Evolutionary conservation across 139 green algal species (phyloP).

Genomic region (Chlorella sp.): DNA sequence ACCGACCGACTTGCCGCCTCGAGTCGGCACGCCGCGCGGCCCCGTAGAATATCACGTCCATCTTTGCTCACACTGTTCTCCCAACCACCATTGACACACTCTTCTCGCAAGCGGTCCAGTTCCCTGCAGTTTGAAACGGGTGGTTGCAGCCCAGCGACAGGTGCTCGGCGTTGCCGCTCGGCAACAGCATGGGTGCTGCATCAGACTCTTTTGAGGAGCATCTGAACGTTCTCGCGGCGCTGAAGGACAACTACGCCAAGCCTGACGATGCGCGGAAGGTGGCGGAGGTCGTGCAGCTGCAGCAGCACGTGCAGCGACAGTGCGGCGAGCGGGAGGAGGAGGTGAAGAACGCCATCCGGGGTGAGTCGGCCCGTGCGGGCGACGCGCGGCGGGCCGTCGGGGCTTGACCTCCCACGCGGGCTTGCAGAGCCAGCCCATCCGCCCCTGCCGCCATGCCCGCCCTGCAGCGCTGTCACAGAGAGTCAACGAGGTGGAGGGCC

Average conservation of each 20-base stretch:
- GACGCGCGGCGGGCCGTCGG: too few relatives aligned
- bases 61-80: not conserved
- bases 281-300: constrained; percentile 1
- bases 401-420: too few relatives aligned
- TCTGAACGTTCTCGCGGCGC: constrained; percentile 32
- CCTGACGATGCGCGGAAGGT: constrained; percentile 24
- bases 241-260: constrained; percentile 39
- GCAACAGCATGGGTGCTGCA: not conserved
- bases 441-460: too few relatives aligned
- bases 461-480: constrained; percentile 21
- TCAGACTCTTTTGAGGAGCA: constrained; percentile 39
- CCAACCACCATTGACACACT: not conserved
- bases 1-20: not conserved
- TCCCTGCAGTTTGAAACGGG: not conserved
- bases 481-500: not conserved
- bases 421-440: too few relatives aligned
- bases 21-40: not conserved
- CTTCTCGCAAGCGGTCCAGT: not conserved
- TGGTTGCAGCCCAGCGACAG: not conserved
- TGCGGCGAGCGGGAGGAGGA: constrained; percentile 22
- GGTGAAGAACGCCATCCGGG: constrained; percentile 31
- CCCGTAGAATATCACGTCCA: not conserved
- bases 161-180: not conserved
- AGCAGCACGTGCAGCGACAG: constrained; percentile 22
- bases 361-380: not conserved